Evolutionary conservation across 2,329 filamentous ascomycete species (phyloP), one percentile per base, ranked within the genome.

Genomic region (Aphanocladium album): DNA sequence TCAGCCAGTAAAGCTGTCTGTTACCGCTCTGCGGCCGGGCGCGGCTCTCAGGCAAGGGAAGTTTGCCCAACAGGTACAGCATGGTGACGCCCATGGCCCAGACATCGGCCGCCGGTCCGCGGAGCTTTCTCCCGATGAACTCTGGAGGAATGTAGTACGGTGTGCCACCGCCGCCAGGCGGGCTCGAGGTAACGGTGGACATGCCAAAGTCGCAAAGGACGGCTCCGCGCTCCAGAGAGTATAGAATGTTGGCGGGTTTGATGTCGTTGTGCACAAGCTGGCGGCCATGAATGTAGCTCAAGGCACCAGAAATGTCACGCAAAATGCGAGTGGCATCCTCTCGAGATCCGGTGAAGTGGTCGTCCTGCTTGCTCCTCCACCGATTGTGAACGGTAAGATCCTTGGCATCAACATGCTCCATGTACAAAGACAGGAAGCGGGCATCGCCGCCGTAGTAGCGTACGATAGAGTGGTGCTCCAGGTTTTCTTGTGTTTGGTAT

Each of bases 111-210:
- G 82, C 73, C 3, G 79, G 70, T 3, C 83, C 83, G 35, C 83
- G 81, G 51, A 77, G 73, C 68, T 80, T 82, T 57, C 76, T 73
- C 14, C 79, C 80, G 62, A 86, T 83, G 68, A 84, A 86, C 69
- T 86, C 83, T 23, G 83, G 83, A 1, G 83, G 83, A 21, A 86
- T 77, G 67, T 86, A 86, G 71, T 84, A 86, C 14, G 83, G 83
- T 16, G 83, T 86, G 54, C 83, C 83, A 27, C 83, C 83, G 9
- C 77, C 77, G 2, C 76, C 79, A 14, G 78, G 76, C 4, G 79
- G 75, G 62, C 77, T 79, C 59, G 69, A 72, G 21, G 75, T 76
- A 33, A 71, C 72, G 2, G 82, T 83, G 9, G 82, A 82, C 47
- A 85, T 73, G 14, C 83, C 83, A 70, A 85, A 83, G 69, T 86